Base-by-base conservation (phyloP, 192 early-diverging fungal genomes). In the Tieghemiomyces parasiticus region DNA sequence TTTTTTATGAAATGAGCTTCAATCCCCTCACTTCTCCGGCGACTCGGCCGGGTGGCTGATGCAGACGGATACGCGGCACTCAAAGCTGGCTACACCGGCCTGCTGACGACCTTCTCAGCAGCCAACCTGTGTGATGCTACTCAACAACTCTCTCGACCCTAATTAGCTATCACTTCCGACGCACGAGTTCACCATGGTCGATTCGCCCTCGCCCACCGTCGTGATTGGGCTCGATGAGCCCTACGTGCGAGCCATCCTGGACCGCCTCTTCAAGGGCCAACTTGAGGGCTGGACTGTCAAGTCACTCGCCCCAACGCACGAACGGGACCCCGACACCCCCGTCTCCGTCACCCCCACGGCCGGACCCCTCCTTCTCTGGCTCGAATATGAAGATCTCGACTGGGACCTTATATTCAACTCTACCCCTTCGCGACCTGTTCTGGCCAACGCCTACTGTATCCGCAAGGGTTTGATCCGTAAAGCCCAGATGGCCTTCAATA, bases 391-490 rank as follows among this genome's bases (percentile, higher is more conserved):
- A 48, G 64, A 72, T 14, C 75, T 84, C 28, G 71, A 84, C 63
- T 84, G 80, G 80, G 64, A 68, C 45, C 56, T 60, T 13, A 59
- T 81, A 16, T 66, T 72, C 30, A 59, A 65, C 9, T 34, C 49
- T 19, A 56, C 42, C 16, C 63, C 55, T 3, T 35, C 55, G 4
- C n/a, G 8, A n/a, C 26, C 49, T 0, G 46, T 79, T 13, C 71
- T 71, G 24, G 63, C 72, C 30, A 79, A 64, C 59, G 75, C 82
- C 33, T 84, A 82, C 56, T 84, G 80, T 62, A 79, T 80, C 45
- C 75, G 82, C 49, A 84, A 82, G 61, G 82, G 82, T 1, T 65
- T 84, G 31, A 84, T 84, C 42, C 80, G 82, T 54, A 84, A 84
- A 44, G 71, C 80, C 24, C 80, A 84, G 50, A 75, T 84, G 65